Base-by-base conservation (phyloP, 352 stramenopile genomes). In the Phytophthora brassicae region DNA sequence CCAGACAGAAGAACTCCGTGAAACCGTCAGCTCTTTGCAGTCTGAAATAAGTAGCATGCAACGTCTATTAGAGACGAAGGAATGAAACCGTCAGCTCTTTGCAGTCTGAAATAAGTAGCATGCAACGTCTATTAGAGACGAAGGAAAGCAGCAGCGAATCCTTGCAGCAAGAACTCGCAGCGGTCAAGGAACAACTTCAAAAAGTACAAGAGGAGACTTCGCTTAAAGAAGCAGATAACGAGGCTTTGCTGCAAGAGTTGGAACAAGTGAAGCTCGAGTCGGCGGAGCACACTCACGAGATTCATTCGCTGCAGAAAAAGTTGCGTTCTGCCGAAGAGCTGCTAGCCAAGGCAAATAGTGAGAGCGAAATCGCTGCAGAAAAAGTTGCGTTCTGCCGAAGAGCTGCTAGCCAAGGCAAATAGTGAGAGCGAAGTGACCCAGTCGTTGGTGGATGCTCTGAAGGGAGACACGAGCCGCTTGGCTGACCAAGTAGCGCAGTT, bases 211-310 rank as follows among this genome's bases (percentile, higher is more conserved):
- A 71, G 22, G 54, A 62, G 33, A 19, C 47, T 8, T 49, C 31
- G 28, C 36, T 46, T 16, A 67, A 62, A 16, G 41, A 64, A n/a
- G 31, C 14, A 22, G 44, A 56, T 16, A 55, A 54, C 19, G 22
- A 45, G n/a, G 53, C 47, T 41, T 62, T 89, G 14, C 66, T 88
- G 53, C 67, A 81, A 45, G 75, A 92, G 42, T 63, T 92, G 5
- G 79, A 92, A 26, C 71, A 66, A 22, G 76, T 88, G 22, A 90
- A 89, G 41, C 43, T 89, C 16, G 68, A 75, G 43, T 76, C 56
- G 22, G 79, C 77, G 0, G 81, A 89, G 38, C 50, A 68, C 11
- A 65, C 68, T 2, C 81, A 89, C 49, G 53, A 71, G 24, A 54
- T 77, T 0, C 72, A 78, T 13, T 58, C 48, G 8, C 51, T 88